Conservation (phyloP, 306 rosid genomes). For the Senna siamea region DNA sequence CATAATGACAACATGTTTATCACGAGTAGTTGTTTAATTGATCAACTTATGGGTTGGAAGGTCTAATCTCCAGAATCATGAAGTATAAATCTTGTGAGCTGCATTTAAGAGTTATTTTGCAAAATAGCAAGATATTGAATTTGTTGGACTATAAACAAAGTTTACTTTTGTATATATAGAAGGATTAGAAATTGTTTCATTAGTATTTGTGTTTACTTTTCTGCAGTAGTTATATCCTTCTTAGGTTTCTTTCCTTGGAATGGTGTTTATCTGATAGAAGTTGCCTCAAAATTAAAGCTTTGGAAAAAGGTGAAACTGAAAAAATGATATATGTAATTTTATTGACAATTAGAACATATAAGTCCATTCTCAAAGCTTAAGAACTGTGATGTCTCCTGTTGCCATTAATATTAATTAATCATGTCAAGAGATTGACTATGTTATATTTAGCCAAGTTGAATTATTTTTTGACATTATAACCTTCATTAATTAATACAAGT, state of each 20-base stretch:
- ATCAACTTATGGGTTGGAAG: slow-evolving; percentile 9
- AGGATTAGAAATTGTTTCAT: slow-evolving; percentile 19
- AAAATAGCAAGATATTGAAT: slow-evolving; percentile 3
- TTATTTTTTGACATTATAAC: slow-evolving; percentile 13
- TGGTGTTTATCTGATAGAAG: background rate
- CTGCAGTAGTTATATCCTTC: background rate
- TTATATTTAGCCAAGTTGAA: background rate
- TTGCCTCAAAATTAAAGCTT: background rate
- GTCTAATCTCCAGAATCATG: background rate
- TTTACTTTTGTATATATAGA: background rate
- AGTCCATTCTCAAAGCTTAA: background rate
- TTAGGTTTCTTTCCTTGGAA: background rate
- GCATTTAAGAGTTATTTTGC: slow-evolving; percentile 7
- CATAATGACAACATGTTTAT: background rate
- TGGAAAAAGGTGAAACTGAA: background rate
- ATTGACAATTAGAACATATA: background rate
- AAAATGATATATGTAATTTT: background rate
- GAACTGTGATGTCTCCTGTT: background rate
- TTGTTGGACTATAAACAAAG: slow-evolving; percentile 12
- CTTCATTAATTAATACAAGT: background rate
- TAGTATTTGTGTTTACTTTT: background rate
- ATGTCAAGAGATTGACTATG: slow-evolving; percentile 13
- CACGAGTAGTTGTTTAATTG: slow-evolving; percentile 1
- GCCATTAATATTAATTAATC: background rate
- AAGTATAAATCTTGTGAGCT: slow-evolving; percentile 2